These are phyloP conservation scores for Fusarium sp. DNA, from an alignment of 2,329 filamentous ascomycete species.

Conservation along the genomic window DNA sequence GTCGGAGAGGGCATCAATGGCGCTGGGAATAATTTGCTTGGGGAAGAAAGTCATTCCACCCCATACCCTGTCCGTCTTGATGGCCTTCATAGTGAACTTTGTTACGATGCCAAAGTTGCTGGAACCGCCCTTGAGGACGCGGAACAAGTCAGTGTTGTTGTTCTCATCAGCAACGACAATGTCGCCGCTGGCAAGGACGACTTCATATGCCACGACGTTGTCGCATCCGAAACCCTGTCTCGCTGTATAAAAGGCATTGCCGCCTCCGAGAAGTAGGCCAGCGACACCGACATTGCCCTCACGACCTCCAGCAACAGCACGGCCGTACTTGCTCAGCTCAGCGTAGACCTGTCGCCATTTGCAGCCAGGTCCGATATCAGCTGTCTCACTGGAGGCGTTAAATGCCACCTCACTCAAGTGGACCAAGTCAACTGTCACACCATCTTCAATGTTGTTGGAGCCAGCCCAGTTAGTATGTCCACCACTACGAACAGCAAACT, in stretches of 20 bases:
- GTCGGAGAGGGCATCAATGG: slow-evolving; percentile 10
- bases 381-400: slow-evolving; percentile 51
- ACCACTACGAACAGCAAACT: slow-evolving; percentile 28
- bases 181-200: slow-evolving; percentile 64
- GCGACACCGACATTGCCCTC: slow-evolving; percentile 54
- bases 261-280: slow-evolving; percentile 51
- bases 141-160: slow-evolving; percentile 60
- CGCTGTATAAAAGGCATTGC: slow-evolving; percentile 49
- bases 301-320: slow-evolving; percentile 62
- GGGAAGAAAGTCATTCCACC: slow-evolving; percentile 39
- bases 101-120: slow-evolving; percentile 61
- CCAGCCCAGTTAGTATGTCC: slow-evolving; percentile 30
- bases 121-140: slow-evolving; percentile 60
- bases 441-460: slow-evolving; percentile 27
- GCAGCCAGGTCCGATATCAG: slow-evolving; percentile 61
- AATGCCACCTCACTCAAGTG: slow-evolving; percentile 37
- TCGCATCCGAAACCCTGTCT: slow-evolving; percentile 64
- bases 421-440: slow-evolving; percentile 22
- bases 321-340: slow-evolving; percentile 50
- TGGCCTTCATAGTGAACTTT: slow-evolving; percentile 49
- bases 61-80: slow-evolving; percentile 35
- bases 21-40: slow-evolving; percentile 27
- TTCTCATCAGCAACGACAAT: slow-evolving; percentile 59
- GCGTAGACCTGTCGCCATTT: slow-evolving; percentile 56
- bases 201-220: slow-evolving; percentile 60